Evolutionary conservation across 495 filamentous ascomycete species (phyloP).

Genomic region (Collariella sp.): DNA sequence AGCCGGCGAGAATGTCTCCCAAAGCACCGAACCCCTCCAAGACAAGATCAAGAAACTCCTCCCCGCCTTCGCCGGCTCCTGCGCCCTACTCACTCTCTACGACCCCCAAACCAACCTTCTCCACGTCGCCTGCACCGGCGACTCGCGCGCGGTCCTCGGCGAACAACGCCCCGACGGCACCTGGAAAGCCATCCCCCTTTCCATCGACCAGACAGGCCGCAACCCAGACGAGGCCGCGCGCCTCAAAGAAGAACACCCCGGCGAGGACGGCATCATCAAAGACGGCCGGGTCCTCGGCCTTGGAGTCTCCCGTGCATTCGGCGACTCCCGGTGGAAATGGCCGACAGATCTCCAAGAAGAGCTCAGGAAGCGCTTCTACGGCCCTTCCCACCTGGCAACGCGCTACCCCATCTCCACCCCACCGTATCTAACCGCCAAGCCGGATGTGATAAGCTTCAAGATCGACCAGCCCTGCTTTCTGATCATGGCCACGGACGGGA

Average conservation of each 20-base stretch:
- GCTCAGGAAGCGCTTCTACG: conserved; percentile 36
- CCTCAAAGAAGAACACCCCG: conserved; percentile 47
- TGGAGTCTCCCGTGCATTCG: conserved; percentile 52
- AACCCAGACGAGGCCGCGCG: conserved; percentile 45
- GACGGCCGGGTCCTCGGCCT: conserved; percentile 50
- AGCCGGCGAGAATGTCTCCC: conserved; percentile 29
- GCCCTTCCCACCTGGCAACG: not conserved
- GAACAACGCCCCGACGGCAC: conserved; percentile 34
- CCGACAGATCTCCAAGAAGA: conserved; percentile 37
- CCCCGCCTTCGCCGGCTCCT: conserved; percentile 49
- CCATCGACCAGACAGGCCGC: conserved; percentile 50
- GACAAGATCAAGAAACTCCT: conserved; percentile 6
- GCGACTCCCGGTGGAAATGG: conserved; percentile 61
- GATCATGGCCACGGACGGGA: conserved; percentile 55
- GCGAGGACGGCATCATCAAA: conserved; percentile 46
- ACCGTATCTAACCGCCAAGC: conserved; percentile 51
- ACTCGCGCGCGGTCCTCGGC: conserved; percentile 52
- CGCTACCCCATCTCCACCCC: not conserved
- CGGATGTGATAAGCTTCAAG: conserved; percentile 48
- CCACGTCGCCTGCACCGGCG: conserved; percentile 47
- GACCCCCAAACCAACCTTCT: conserved; percentile 42
- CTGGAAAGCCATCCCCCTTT: conserved; percentile 46
- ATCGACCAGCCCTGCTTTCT: conserved; percentile 48
- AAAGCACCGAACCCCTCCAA: not conserved
- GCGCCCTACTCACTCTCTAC: conserved; percentile 50